phyloP scores from a whole-genome alignment of 2,329 filamentous ascomycete genomes.

The Fusarium tjaetaba region DNA sequence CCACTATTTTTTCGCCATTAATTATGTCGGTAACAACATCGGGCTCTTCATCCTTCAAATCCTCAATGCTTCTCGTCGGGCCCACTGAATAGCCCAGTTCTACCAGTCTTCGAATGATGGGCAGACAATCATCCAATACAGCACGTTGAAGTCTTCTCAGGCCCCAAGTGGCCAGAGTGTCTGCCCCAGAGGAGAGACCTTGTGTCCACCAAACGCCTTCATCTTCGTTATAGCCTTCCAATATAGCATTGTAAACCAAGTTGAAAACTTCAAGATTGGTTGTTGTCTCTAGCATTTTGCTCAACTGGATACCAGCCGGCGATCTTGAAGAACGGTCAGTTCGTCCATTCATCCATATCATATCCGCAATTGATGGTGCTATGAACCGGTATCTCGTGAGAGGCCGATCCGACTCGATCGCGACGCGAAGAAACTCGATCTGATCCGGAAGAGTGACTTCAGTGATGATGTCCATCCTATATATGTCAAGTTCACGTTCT shows the following conservation, averaged over 20 bases:
- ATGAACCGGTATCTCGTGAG: neutral
- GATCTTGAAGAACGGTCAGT: neutral
- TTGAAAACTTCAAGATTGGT: neutral
- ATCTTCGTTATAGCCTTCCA: neutral
- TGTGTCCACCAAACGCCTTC: conserved; percentile 2
- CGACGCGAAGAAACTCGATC: neutral
- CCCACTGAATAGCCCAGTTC: neutral
- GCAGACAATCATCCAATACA: neutral
- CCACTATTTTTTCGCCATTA: neutral
- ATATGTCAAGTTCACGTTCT: neutral
- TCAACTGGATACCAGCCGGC: neutral
- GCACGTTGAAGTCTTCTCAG: neutral
- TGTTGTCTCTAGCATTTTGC: neutral
- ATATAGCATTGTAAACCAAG: neutral
- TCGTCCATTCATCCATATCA: neutral
- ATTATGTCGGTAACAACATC: neutral
- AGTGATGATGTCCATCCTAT: neutral
- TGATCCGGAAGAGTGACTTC: neutral
- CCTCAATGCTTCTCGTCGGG: neutral
- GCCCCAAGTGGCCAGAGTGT: neutral
- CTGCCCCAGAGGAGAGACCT: fast-evolving
- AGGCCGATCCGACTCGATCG: neutral
- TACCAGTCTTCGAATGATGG: neutral
- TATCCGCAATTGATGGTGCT: neutral
- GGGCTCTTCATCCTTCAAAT: neutral